Conservation (phyloP, 495 filamentous ascomycete genomes). For the Aspergillus sclerotiicarbonarius region DNA sequence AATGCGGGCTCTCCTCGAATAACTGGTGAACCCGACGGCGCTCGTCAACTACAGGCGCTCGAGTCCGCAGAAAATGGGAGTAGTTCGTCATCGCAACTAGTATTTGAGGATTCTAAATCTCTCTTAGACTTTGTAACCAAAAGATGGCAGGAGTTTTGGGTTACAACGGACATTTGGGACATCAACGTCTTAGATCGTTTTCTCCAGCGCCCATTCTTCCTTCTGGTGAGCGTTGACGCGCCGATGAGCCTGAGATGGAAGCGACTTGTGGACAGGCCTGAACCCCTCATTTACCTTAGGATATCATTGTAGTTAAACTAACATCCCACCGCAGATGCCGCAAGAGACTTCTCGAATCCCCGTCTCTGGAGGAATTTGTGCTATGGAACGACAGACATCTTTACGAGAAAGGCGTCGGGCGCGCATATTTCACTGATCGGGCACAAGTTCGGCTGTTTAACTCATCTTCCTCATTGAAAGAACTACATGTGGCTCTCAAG, state of each 20-base stretch:
- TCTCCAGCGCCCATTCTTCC: constrained; percentile 80
- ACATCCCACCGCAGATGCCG: constrained; percentile 37
- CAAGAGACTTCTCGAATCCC: constrained; percentile 39
- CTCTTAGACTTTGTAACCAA: constrained; percentile 84
- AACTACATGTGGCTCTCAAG: constrained; percentile 65
- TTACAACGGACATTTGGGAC: constrained; percentile 76
- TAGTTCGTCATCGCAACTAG: constrained; percentile 20
- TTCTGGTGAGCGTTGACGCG: constrained; percentile 88
- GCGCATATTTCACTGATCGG: constrained; percentile 69
- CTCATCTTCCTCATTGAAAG: constrained; percentile 64
- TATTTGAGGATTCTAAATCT: constrained; percentile 57
- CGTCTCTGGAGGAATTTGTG: constrained; percentile 76
- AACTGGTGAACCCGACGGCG: constrained; percentile 30
- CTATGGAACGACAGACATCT: constrained; percentile 71
- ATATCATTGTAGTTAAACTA: not conserved
- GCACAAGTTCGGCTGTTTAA: constrained; percentile 86
- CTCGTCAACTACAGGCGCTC: constrained; percentile 31
- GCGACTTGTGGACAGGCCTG: constrained; percentile 60
- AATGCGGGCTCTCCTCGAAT: constrained; percentile 17
- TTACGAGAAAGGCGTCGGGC: constrained; percentile 63
- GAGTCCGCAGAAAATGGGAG: constrained; percentile 21
- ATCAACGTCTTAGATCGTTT: constrained; percentile 68
- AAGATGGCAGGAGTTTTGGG: constrained; percentile 76
- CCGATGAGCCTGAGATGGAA: constrained; percentile 80
- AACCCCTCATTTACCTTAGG: not conserved